A percentile compares a stretch with the other conserved stretches of the same genome.
phyloP scores from a whole-genome alignment of 306 rosid species.

The Medicago ruthenica region DNA sequence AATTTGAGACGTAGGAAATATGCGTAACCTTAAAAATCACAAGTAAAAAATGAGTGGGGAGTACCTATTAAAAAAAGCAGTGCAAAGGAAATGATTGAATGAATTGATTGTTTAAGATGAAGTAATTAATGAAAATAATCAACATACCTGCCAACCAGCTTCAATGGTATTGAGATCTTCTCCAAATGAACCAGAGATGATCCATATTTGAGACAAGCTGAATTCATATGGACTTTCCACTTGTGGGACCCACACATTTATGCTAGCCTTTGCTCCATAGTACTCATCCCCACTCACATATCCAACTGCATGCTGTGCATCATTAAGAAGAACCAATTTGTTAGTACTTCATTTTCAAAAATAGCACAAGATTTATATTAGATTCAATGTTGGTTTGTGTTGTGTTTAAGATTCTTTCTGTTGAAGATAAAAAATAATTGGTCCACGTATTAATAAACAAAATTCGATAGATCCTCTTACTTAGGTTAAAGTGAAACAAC shows the following conservation, averaged over 20 bases:
- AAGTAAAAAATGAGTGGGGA: too few relatives aligned
- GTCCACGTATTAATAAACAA: background rate
- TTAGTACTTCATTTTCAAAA: background rate
- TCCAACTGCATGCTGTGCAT: slow-evolving; percentile 89
- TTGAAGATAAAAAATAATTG: background rate
- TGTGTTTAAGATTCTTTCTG: background rate
- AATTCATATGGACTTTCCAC: slow-evolving; percentile 84
- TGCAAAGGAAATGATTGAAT: too few relatives aligned
- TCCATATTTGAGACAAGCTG: slow-evolving; percentile 98
- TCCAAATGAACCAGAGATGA: slow-evolving; percentile 93
- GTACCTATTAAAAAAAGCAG: too few relatives aligned
- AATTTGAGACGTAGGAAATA: background rate
- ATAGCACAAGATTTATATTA: background rate
- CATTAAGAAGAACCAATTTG: background rate
- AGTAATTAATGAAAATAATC: too few relatives aligned
- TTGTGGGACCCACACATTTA: slow-evolving; percentile 93
- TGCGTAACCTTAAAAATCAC: too few relatives aligned
- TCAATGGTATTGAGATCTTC: slow-evolving; percentile 95
- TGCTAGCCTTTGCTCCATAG: slow-evolving; percentile 94
- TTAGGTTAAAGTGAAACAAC: background rate
- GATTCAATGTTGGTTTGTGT: background rate
- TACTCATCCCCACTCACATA: slow-evolving; percentile 88
- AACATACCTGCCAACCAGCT: slow-evolving; percentile 97
- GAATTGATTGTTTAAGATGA: too few relatives aligned
- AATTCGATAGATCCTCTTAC: background rate